phyloP scores from a whole-genome alignment of 768 basidiomycete species.

The Flagelloscypha sp. region DNA sequence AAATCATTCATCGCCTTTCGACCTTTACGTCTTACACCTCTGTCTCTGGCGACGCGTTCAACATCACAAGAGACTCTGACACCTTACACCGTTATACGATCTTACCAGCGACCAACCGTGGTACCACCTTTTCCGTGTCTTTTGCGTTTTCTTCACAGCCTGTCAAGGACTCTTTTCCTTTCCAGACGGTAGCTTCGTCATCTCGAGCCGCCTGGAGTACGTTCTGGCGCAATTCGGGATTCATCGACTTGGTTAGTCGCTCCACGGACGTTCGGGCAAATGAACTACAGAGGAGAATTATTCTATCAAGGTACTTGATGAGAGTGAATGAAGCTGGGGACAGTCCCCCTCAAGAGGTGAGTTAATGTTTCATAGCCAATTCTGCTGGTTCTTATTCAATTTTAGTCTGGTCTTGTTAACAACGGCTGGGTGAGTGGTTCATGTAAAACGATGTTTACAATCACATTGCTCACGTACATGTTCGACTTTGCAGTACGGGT shows the following conservation, averaged over 20 bases:
- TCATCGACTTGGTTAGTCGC: slow-evolving; percentile 43
- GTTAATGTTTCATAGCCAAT: slow-evolving; percentile 9
- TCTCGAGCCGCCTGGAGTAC: slow-evolving; percentile 33
- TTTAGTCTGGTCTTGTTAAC: slow-evolving; percentile 46
- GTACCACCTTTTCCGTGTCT: slow-evolving; percentile 26
- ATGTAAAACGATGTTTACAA: background rate
- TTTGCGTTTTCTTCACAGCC: slow-evolving; percentile 23
- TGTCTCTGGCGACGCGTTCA: slow-evolving; percentile 30
- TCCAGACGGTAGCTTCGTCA: slow-evolving; percentile 21
- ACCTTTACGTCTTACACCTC: slow-evolving; percentile 34
- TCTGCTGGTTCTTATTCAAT: slow-evolving; percentile 1
- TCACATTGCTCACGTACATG: no score
- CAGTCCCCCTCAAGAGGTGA: slow-evolving; percentile 49
- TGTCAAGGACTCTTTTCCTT: slow-evolving; percentile 13
- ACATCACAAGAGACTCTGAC: slow-evolving; percentile 34
- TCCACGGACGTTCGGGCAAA: slow-evolving; percentile 42
- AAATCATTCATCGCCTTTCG: slow-evolving; percentile 35
- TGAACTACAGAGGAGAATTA: slow-evolving; percentile 49
- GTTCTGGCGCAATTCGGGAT: slow-evolving; percentile 42
- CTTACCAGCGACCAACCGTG: slow-evolving; percentile 18
- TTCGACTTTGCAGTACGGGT: slow-evolving; percentile 30
- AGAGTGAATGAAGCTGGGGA: slow-evolving; percentile 52
- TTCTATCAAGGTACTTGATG: slow-evolving; percentile 49
- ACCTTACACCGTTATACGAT: slow-evolving; percentile 40
- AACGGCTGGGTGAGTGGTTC: slow-evolving; percentile 42